phyloP scores from a whole-genome alignment of 768 basidiomycete genomes.

The Lactifluus subvellereus region DNA sequence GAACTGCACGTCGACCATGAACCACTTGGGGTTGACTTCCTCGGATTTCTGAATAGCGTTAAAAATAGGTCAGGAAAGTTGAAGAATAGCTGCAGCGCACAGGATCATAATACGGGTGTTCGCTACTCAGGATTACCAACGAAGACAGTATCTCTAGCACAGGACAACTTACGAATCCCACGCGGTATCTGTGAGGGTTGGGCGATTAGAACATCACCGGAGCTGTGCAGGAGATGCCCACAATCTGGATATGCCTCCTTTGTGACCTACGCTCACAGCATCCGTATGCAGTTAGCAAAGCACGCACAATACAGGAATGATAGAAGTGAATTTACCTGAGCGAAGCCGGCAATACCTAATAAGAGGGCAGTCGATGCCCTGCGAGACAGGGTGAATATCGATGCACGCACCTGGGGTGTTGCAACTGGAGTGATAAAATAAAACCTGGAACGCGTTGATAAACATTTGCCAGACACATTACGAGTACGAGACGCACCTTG shows the following conservation, averaged over 20 bases:
- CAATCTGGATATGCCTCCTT: slow-evolving; percentile 89
- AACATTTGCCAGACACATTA: background rate
- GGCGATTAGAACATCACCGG: slow-evolving; percentile 2
- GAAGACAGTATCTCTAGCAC: slow-evolving; percentile 3
- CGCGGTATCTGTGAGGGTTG: slow-evolving; percentile 59
- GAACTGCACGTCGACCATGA: slow-evolving; percentile 84
- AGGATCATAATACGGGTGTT: slow-evolving; percentile 76
- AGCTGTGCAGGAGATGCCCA: slow-evolving; percentile 36
- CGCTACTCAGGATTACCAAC: slow-evolving; percentile 29
- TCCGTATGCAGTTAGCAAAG: background rate
- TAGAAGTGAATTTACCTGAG: slow-evolving; percentile 46
- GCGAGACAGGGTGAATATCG: background rate
- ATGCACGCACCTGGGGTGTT: slow-evolving; percentile 60
- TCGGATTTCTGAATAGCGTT: slow-evolving; percentile 61
- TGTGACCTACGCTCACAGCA: slow-evolving; percentile 43
- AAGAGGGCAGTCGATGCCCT: background rate
- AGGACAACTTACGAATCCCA: slow-evolving; percentile 67
- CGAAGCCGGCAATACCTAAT: slow-evolving; percentile 73
- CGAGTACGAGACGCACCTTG: slow-evolving; percentile 41
- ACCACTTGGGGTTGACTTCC: slow-evolving; percentile 76
- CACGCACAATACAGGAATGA: background rate
- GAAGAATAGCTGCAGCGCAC: slow-evolving; percentile 36
- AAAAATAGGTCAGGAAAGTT: background rate
- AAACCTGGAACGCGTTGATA: slow-evolving; percentile 40
- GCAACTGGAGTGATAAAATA: slow-evolving; percentile 87